phyloP scores from a whole-genome alignment of 2,329 filamentous ascomycete genomes.

The Penicillium sclerotigenum region DNA sequence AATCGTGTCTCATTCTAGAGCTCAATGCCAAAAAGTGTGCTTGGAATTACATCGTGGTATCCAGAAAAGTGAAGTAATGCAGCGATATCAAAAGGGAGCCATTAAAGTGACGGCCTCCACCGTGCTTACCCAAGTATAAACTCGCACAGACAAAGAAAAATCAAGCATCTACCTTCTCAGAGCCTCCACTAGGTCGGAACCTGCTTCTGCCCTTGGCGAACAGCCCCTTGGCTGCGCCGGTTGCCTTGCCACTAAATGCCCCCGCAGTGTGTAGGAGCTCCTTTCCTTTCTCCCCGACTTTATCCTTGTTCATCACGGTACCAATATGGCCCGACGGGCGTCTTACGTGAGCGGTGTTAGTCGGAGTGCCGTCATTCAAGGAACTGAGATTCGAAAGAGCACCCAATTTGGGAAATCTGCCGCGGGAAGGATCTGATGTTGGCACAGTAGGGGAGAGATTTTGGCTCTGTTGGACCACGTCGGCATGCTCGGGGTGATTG shows the following conservation, averaged over 20 bases:
- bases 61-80: slow-evolving; percentile 20
- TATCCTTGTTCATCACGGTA: slow-evolving; percentile 52
- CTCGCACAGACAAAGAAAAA: slow-evolving; percentile 15
- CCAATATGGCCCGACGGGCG: slow-evolving; percentile 39
- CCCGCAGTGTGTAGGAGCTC: slow-evolving; percentile 83
- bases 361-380: slow-evolving; percentile 32
- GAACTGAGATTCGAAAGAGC: slow-evolving; percentile 31
- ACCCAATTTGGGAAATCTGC: slow-evolving; percentile 44
- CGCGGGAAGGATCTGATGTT: slow-evolving; percentile 31
- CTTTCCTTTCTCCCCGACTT: slow-evolving; percentile 80
- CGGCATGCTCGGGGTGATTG: slow-evolving; percentile 53
- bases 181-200: slow-evolving; percentile 59
- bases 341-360: slow-evolving; percentile 33
- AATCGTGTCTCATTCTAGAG: slow-evolving; percentile 30
- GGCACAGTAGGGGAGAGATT: slow-evolving; percentile 30
- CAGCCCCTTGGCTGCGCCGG: slow-evolving; percentile 82
- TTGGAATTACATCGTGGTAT: slow-evolving; percentile 34
- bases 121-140: slow-evolving; percentile 9
- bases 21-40: slow-evolving; percentile 21
- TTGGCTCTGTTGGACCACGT: slow-evolving; percentile 40
- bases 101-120: slow-evolving; percentile 14
- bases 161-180: slow-evolving; percentile 75
- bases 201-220: slow-evolving; percentile 89
- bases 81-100: slow-evolving; percentile 13
- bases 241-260: slow-evolving; percentile 63